Conservation (phyloP, 2,329 filamentous ascomycete species). For the Aureobasidium uvarum region DNA sequence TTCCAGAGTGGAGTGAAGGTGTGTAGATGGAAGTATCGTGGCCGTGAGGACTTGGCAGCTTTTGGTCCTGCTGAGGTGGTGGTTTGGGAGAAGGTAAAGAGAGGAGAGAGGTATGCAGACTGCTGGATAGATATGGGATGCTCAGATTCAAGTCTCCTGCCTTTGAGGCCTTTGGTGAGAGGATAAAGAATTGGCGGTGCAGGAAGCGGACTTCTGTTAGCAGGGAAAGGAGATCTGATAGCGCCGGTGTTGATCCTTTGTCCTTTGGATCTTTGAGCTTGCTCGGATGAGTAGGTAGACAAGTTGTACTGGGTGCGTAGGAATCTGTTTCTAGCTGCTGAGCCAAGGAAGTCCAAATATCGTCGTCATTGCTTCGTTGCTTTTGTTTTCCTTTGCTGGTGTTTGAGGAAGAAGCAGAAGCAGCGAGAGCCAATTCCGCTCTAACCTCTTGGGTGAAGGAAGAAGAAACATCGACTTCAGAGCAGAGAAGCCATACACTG, state of each 20-base stretch:
- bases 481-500: conserved; percentile 32
- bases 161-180: neutral
- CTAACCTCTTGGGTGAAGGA: neutral
- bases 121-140: conserved; percentile 2
- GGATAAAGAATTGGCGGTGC: conserved; percentile 24
- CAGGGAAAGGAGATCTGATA: conserved; percentile 18
- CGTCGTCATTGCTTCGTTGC: neutral
- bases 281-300: neutral
- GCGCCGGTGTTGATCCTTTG: neutral
- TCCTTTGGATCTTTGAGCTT: neutral
- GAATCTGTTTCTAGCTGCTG: neutral
- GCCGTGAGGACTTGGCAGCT: neutral
- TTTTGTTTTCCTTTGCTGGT: neutral
- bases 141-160: neutral
- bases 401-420: neutral
- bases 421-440: neutral
- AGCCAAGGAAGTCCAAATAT: conserved; percentile 3
- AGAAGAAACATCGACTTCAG: conserved; percentile 35
- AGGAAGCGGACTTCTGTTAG: conserved; percentile 19
- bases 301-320: conserved; percentile 1
- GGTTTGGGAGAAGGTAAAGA: neutral
- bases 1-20: neutral
- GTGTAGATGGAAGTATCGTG: neutral
- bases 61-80: neutral
- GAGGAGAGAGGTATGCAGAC: neutral